phyloP scores from a whole-genome alignment of 371 early-diverging fungal species.

The Mortierella sp. region DNA sequence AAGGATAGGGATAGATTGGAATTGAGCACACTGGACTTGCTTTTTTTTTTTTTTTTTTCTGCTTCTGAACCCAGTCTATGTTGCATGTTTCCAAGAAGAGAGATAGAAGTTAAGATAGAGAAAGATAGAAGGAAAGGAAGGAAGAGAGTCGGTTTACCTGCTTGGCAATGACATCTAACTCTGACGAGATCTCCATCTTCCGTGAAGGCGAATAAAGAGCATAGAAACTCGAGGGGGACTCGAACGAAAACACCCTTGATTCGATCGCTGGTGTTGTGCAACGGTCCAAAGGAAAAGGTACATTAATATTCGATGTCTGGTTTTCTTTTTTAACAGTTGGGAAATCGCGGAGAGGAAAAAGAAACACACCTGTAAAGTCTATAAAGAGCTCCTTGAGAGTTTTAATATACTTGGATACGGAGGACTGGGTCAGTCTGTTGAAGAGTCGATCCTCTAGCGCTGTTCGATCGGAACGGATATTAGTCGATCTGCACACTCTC shows the following conservation, averaged over 20 bases:
- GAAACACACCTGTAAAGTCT: slow-evolving; percentile 69
- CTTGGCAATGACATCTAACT: slow-evolving; percentile 74
- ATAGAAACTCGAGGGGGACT: slow-evolving; percentile 73
- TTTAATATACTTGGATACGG: slow-evolving; percentile 67
- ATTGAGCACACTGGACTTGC: neutral
- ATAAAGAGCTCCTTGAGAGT: slow-evolving; percentile 83
- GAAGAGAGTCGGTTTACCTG: slow-evolving; percentile 55
- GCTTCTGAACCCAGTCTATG: no score
- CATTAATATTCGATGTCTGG: no score
- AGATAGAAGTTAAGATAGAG: no score
- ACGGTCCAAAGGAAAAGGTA: no score
- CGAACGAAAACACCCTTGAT: slow-evolving; percentile 81
- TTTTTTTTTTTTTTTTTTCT: neutral
- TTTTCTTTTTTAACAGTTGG: no score
- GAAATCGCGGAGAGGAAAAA: no score
- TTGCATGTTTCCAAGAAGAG: neutral
- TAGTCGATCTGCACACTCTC: no score
- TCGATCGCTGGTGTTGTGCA: slow-evolving; percentile 71
- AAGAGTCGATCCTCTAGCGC: slow-evolving; percentile 68
- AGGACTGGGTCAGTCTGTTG: slow-evolving; percentile 65
- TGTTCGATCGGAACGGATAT: slow-evolving; percentile 5
- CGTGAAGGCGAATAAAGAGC: slow-evolving; percentile 64
- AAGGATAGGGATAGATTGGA: neutral
- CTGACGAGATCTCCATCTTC: slow-evolving; percentile 59
- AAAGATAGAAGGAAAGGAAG: no score